A percentile compares a stretch with the other conserved stretches of the same genome.
phyloP scores from a whole-genome alignment of 2,329 filamentous ascomycete genomes.

The Chaetomiaceae sp. region DNA sequence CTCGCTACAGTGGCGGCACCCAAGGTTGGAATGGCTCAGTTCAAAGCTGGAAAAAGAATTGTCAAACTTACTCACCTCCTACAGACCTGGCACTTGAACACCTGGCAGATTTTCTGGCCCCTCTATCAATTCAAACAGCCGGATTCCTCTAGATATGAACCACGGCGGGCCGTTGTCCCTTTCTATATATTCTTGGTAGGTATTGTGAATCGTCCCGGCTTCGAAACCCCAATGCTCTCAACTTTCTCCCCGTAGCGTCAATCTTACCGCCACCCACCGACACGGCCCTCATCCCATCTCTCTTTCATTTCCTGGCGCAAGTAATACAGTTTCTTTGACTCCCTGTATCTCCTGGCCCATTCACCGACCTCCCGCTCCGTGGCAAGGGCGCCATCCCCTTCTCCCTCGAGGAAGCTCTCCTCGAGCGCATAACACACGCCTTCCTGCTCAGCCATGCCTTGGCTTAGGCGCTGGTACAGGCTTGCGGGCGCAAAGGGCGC shows the following conservation, averaged over 20 bases:
- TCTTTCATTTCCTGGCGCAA: conserved; percentile 81
- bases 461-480: conserved; percentile 75
- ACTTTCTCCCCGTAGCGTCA: not conserved
- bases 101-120: no score
- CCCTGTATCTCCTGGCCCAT: conserved; percentile 77
- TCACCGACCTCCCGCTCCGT: conserved; percentile 79
- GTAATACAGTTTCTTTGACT: conserved; percentile 74
- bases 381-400: conserved; percentile 49
- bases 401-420: conserved; percentile 78
- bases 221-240: no score
- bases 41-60: no score
- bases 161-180: no score
- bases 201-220: no score
- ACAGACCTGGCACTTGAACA: no score
- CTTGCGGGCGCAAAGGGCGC: conserved; percentile 81
- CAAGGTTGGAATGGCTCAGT: no score
- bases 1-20: no score
- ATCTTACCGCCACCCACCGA: conserved; percentile 75
- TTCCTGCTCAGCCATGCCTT: conserved; percentile 78
- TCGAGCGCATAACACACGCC: conserved; percentile 75
- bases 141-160: no score
- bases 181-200: no score
- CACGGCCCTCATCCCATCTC: conserved; percentile 91
- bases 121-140: no score
- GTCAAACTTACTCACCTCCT: no score